phyloP scores from a whole-genome alignment of 139 green algal genomes.

The Pleodorina starrii region DNA sequence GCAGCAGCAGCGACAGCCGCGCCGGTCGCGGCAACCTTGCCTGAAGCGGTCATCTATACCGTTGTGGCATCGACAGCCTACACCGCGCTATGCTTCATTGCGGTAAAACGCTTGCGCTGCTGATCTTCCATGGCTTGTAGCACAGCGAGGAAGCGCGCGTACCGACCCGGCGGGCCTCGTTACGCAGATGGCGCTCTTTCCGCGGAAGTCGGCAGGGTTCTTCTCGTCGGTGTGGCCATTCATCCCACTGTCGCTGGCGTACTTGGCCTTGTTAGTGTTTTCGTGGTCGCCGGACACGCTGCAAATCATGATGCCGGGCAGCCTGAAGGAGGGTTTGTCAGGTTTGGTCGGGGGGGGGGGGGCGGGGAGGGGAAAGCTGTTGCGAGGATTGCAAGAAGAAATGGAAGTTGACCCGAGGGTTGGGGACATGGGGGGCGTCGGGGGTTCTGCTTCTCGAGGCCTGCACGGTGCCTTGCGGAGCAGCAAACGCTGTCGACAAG shows the following conservation, averaged over 20 bases:
- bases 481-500: too few species aligned
- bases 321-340: conserved; percentile 70
- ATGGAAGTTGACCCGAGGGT: too few species aligned
- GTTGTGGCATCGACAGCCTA: conserved; percentile 10
- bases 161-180: neutral
- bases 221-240: conserved; percentile 55
- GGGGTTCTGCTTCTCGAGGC: too few species aligned
- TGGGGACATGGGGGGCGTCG: too few species aligned
- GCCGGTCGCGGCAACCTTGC: neutral
- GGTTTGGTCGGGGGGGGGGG: too few species aligned
- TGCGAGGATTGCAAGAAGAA: too few species aligned
- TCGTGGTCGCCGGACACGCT: conserved; percentile 83
- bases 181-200: conserved; percentile 40
- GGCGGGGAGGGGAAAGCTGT: too few species aligned
- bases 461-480: too few species aligned
- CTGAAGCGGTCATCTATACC: conserved; percentile 13
- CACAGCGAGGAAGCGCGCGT: too few species aligned
- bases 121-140: too few species aligned
- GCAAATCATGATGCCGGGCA: conserved; percentile 79
- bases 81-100: conserved; percentile 6
- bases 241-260: conserved; percentile 67
- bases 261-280: conserved; percentile 68
- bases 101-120: neutral
- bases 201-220: neutral
- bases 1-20: neutral